Base-by-base conservation (phyloP, 106 monocot species). In the Agapanthus africanus region DNA sequence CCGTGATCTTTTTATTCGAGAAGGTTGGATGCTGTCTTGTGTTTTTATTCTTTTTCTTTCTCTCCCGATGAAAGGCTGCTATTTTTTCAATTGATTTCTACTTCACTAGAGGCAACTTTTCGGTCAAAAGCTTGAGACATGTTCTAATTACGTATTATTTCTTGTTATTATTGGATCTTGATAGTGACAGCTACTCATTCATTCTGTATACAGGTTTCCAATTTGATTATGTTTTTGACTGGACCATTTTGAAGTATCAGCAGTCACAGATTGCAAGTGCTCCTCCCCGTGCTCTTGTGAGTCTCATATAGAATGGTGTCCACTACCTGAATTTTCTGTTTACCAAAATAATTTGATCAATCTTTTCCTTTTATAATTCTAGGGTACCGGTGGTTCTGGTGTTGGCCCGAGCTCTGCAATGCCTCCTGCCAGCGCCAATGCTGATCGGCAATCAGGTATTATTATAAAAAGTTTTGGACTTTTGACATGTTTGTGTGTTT, bases 191-290 rank as follows among this genome's bases (percentile, higher is more conserved):
- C 37, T 25, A 35, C 47, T 76, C 46, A 33, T 49, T 32, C 46
- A 14, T 60, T 36, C 22, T 38, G 14, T 52, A 51, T 91, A 71
- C 71, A 94, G 94, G 94, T 41, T 95, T 95, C 70, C 95, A 95
- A 71, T 95, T 95, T 84, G 95, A 95, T 74, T 95, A 95, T 80
- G 88, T 95, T 4, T 95, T 95, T 81, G 95, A 95, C 77, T 95
- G 95, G 95, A 91, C 95, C 6, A 95, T 95, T 63, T 78, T 95
- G 81, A 95, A 95, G 71, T 95, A 91, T 74, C 95, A 95, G 74
- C 95, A 91, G 73, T 84, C 91, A 61, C 88, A 88, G 54, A 72
- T 80, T 76, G 71, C 91, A 25, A 91, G 73, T 70, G 91, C 74
- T 74, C 95, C 91, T 76, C 80, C 86, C n/a, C 88, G 85, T 74